Evolutionary conservation across 306 rosid species (phyloP).

Genomic region (Casuarina glauca): DNA sequence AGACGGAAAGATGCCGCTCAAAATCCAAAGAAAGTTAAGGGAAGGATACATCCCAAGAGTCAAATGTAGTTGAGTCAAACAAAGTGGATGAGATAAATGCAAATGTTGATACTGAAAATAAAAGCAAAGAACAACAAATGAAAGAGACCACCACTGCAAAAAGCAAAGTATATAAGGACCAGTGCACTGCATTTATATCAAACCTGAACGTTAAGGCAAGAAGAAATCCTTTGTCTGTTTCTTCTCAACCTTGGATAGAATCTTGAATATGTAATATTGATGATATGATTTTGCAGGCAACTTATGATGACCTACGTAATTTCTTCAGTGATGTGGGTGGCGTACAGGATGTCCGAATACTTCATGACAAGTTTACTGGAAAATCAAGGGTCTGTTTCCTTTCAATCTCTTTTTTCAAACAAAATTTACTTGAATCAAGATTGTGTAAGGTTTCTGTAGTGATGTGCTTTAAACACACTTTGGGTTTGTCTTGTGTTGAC

Average conservation of each 20-base stretch:
- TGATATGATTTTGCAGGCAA: slow-evolving; percentile 56
- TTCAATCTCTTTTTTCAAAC: neutral
- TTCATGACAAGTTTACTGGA: slow-evolving; percentile 77
- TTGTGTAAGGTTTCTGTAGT: too few species aligned
- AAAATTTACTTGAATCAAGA: neutral
- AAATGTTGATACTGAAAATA: slow-evolving; percentile 38
- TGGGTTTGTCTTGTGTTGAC: neutral
- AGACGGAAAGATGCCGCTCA: slow-evolving; percentile 51
- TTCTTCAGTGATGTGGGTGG: slow-evolving; percentile 89
- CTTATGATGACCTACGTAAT: slow-evolving; percentile 57
- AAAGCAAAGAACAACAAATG: slow-evolving; percentile 40
- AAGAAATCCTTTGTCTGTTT: neutral
- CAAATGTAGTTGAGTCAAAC: slow-evolving; percentile 34
- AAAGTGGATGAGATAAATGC: slow-evolving; percentile 39
- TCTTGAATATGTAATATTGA: slow-evolving; percentile 13
- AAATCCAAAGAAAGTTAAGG: slow-evolving; percentile 43
- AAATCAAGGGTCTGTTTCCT: slow-evolving; percentile 73
- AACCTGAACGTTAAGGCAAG: slow-evolving; percentile 62
- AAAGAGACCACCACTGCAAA: slow-evolving; percentile 42
- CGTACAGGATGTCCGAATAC: slow-evolving; percentile 74
- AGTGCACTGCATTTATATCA: slow-evolving; percentile 86
- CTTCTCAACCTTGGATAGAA: neutral
- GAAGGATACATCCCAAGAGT: slow-evolving; percentile 44
- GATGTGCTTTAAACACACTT: neutral
- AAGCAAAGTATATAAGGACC: slow-evolving; percentile 61